phyloP scores from a whole-genome alignment of 257 asterid genomes.

The Euphrasia confusa region DNA sequence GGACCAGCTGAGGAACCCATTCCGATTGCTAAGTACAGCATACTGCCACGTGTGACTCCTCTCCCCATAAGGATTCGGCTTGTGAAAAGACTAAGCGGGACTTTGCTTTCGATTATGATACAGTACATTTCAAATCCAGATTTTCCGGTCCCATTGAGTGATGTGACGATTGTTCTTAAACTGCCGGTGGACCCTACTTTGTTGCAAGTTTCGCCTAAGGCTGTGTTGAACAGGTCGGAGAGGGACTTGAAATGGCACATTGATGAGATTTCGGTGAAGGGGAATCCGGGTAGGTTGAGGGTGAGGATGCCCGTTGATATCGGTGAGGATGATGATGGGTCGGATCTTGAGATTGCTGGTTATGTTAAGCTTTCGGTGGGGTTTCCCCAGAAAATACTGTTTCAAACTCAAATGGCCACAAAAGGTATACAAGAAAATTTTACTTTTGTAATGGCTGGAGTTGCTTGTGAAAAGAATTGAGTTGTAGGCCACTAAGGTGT shows the following conservation, averaged over 20 bases:
- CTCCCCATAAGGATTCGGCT: constrained; percentile 88
- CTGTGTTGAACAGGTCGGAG: constrained; percentile 81
- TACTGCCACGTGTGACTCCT: constrained; percentile 71
- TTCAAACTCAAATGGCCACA: constrained; percentile 31
- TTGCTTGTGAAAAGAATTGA: constrained; percentile 15
- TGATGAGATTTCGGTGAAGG: constrained; percentile 77
- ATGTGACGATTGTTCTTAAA: constrained; percentile 73
- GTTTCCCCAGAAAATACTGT: constrained; percentile 34
- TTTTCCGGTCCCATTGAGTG: constrained; percentile 59
- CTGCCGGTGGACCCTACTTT: constrained; percentile 86
- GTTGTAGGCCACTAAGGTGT: constrained; percentile 1
- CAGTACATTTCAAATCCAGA: constrained; percentile 79
- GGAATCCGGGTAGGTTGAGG: constrained; percentile 75
- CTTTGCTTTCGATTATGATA: constrained; percentile 85
- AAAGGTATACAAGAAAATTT: constrained; percentile 41
- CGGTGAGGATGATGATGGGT: constrained; percentile 66
- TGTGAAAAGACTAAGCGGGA: constrained; percentile 79
- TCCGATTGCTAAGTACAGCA: constrained; percentile 71
- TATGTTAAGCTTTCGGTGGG: constrained; percentile 66
- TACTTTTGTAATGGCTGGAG: not conserved
- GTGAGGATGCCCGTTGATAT: constrained; percentile 87
- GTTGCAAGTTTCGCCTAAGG: constrained; percentile 83
- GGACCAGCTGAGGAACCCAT: constrained; percentile 65
- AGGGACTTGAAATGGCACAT: constrained; percentile 88
- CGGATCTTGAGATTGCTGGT: constrained; percentile 67